Base-by-base conservation (phyloP, 192 early-diverging fungal genomes). In the Backusella westeae region DNA sequence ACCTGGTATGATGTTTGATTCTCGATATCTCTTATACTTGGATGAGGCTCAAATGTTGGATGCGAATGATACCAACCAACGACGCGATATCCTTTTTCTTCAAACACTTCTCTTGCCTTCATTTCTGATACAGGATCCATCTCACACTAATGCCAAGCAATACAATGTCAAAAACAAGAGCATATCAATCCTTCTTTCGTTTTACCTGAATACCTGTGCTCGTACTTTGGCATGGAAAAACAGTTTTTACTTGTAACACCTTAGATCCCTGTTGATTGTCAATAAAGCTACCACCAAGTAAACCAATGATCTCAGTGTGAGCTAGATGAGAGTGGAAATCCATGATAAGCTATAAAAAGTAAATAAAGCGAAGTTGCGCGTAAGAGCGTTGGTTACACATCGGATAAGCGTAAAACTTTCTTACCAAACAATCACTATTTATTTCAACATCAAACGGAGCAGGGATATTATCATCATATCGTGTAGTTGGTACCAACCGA, bases 61-160 rank as follows among this genome's bases (percentile, higher is more conserved):
- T 98, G 97, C 41, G 95, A 97, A 80, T 98, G 97, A 85, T 96
- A 98, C 97, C 97, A 98, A 67, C 96, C 96, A 36, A 97, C 95
- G 1, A 94, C 93, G 23, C 79, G 79, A 66, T 87, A 86, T 0
- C 89, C 88, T 75, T 85, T 82, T 6, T 78, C 79, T 0, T 82
- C 85, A 81, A 98, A 98, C 21, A 80, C 87, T 49, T 91, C 88
- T 10, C 94, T 87, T 0, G 97, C 96, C 42, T 90, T 87, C 67
- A 96, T 90, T 74, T 98, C 96, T 1, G 93, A 94, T 14, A 80
- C 90, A 29, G 94, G 93, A 76, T 97, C 96, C 94, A 98, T 96
- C 78, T 98, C 97, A 84, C 96, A 98, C 85, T 95, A 72, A 21
- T 49, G 6, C 15, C 19, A 49, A 49, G 46, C 17, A 49, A 49